Evolutionary conservation across 2,329 filamentous ascomycete genomes (phyloP).

Genomic region (Botrytis paeoniae): DNA sequence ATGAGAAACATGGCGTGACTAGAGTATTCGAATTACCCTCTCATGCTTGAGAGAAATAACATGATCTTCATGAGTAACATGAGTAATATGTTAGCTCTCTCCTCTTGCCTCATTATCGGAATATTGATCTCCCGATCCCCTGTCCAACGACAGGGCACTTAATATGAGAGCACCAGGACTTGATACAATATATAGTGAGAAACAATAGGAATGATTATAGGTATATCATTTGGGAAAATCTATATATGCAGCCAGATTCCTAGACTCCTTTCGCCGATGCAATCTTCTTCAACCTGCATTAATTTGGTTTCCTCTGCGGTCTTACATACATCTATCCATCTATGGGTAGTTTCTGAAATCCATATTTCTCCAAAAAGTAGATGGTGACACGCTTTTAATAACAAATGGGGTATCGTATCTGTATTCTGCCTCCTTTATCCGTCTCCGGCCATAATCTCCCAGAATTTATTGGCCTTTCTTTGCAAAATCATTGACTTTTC

Average conservation of each 20-base stretch:
- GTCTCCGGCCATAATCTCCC: background rate
- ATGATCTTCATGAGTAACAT: background rate
- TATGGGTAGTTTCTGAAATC: background rate
- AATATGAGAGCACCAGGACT: background rate
- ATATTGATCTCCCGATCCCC: background rate
- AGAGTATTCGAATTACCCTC: background rate
- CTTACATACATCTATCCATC: background rate
- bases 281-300: background rate
- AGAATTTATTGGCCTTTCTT: constrained; percentile 14
- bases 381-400: background rate
- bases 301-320: background rate
- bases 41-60: background rate
- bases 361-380: background rate
- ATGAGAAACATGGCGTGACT: background rate
- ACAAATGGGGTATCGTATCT: background rate
- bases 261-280: background rate
- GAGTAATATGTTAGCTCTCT: background rate
- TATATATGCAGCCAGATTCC: background rate
- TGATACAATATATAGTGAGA: background rate
- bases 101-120: background rate
- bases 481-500: background rate
- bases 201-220: background rate
- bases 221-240: background rate
- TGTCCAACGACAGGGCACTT: background rate
- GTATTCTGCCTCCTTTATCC: background rate